Evolutionary conservation across 192 early-diverging fungal genomes (phyloP).

Genomic region (Coemansia sp.): DNA sequence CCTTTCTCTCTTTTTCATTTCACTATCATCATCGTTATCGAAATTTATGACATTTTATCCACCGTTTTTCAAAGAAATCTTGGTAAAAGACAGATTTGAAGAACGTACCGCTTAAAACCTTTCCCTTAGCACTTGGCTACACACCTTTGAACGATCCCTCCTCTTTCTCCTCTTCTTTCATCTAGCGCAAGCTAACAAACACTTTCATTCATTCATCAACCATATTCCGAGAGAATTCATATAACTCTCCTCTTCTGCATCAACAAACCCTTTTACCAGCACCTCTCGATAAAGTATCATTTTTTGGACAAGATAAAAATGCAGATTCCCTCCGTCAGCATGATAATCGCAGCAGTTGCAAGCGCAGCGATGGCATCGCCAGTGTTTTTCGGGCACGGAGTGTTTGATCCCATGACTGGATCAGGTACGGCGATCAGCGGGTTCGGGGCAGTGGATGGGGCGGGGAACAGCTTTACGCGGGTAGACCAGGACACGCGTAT

Average conservation of each 20-base stretch:
- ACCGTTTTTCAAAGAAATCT: background rate
- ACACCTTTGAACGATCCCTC: too few species aligned
- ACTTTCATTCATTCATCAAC: too few species aligned
- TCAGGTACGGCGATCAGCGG: conserved; percentile 14
- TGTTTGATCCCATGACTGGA: conserved; percentile 31
- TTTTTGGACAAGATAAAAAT: conserved; percentile 3
- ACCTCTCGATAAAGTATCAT: background rate
- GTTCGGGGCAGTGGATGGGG: conserved; percentile 16
- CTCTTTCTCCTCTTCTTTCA: too few species aligned
- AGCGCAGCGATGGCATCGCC: conserved; percentile 15
- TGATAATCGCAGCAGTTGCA: background rate
- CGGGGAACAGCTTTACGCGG: conserved; percentile 39
- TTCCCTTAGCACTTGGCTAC: too few species aligned
- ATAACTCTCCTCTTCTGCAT: too few species aligned
- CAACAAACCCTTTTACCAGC: conserved; percentile 1
- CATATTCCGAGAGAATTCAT: too few species aligned
- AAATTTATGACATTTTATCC: background rate
- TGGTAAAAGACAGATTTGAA: background rate
- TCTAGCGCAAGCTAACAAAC: too few species aligned
- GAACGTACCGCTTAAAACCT: background rate
- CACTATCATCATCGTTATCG: background rate
- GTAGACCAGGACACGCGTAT: conserved; percentile 43
- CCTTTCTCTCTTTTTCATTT: background rate
- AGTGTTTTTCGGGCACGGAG: conserved; percentile 23
- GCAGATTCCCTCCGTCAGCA: conserved; percentile 7